Evolutionary conservation across 305 asterid species (phyloP).

Genomic region (Withania somnifera): DNA sequence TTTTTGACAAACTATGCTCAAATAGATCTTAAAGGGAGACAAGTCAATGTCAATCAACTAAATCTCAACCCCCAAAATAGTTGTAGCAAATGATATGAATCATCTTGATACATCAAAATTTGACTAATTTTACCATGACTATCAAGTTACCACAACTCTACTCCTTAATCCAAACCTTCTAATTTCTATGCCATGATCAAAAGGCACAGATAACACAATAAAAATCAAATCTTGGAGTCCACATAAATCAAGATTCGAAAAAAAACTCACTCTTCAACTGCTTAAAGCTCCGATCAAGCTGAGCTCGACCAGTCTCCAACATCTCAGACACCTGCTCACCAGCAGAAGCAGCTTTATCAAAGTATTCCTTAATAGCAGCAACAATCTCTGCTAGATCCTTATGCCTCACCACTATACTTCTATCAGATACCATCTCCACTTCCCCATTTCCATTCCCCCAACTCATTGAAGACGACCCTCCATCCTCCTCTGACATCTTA

Average conservation of each 20-base stretch:
- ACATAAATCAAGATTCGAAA: constrained; percentile 3
- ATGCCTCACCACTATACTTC: constrained; percentile 75
- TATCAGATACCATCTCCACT: constrained; percentile 37
- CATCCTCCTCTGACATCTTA: constrained; percentile 46
- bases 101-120: background rate
- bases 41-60: background rate
- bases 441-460: constrained; percentile 52
- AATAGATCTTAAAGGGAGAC: background rate
- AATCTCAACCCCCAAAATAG: background rate
- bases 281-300: constrained; percentile 77
- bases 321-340: constrained; percentile 88
- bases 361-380: constrained; percentile 69
- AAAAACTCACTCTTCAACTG: constrained; percentile 64
- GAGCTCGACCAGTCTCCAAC: constrained; percentile 88
- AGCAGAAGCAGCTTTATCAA: constrained; percentile 78
- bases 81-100: background rate
- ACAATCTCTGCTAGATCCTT: constrained; percentile 78
- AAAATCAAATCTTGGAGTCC: background rate
- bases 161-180: background rate
- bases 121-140: background rate
- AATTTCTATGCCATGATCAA: background rate
- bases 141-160: background rate
- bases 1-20: background rate
- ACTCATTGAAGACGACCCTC: constrained; percentile 48
- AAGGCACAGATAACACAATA: background rate